Base-by-base conservation (phyloP, 208 protist genomes). In the Trypanosoma boissoni region DNA sequence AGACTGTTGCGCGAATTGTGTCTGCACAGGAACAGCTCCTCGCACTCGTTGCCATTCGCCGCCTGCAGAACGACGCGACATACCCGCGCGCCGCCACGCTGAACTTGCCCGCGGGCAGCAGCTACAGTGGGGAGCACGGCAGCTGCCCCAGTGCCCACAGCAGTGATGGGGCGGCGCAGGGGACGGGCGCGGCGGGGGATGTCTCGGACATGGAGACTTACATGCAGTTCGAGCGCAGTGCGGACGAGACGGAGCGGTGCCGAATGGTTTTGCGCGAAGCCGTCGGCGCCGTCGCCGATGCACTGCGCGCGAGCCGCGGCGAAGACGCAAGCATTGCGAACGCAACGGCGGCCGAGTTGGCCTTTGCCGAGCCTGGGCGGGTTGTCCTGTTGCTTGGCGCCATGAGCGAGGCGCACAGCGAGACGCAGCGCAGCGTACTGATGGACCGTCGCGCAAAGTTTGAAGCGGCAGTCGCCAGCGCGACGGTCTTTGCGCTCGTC, bases 1-100 rank as follows among this genome's bases (percentile, higher is more conserved):
- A 56, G 16, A 88, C 83, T 9, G 54, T 91, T 36, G 87, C 78
- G 29, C 67, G 76, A 45, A 45, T 94, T 27, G 42, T 94, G 23
- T 91, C 83, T 18, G 61, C 72, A 16, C 83, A 94, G 55, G 87
- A 94, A 57, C 54, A 65, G n/a, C 65, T 94, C 4, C 66, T 84
- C 10, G 70, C 61, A 18, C 56, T 89, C 57, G 63, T 78, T 10
- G 76, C 78, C 12, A 58, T 94, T 63, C 72, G 87, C 36, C 69
- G 77, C 18, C 49, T 94, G 51, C 87, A 94, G 57, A 94, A 94
- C 60, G 80, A 88, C 8, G 76, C 71, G 29, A 58, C 76, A 12
- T 64, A 63, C 20, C 57, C 53, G 31, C 34, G 32, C 20, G 29
- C 51, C 16, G 34, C 20, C 21, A 66, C 6, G 8, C 23, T 10